These are phyloP conservation scores for Sclerotiophoma versabilis DNA, from an alignment of 2,329 filamentous ascomycete species.

Conservation along the genomic window DNA sequence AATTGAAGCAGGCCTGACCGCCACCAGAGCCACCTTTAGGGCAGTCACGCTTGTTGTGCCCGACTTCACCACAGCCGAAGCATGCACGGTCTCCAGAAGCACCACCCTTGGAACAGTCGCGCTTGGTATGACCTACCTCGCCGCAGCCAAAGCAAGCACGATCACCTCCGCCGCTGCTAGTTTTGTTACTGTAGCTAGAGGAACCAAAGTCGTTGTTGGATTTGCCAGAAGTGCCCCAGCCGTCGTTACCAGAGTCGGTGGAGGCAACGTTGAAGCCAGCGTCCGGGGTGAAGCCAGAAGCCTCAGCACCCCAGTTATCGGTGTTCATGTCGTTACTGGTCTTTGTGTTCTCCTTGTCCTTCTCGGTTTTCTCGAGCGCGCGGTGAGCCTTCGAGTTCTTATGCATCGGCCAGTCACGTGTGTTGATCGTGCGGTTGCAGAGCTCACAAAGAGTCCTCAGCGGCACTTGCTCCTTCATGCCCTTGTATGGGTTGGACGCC, in stretches of 20 bases:
- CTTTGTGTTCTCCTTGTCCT: constrained; percentile 28
- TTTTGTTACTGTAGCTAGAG: constrained; percentile 34
- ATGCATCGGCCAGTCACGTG: constrained; percentile 42
- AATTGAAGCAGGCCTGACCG: constrained; percentile 39
- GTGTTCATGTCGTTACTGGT: constrained; percentile 3
- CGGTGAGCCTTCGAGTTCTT: constrained; percentile 45
- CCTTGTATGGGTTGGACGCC: constrained; percentile 35
- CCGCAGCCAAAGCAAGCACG: constrained; percentile 38
- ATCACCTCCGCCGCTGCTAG: constrained; percentile 22
- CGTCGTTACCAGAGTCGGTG: constrained; percentile 54
- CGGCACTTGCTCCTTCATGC: constrained; percentile 28
- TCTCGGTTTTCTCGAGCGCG: constrained; percentile 26
- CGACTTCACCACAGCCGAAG: constrained; percentile 34
- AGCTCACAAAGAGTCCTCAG: constrained; percentile 37
- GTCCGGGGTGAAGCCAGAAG: constrained; percentile 11
- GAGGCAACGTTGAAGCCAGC: constrained; percentile 10
- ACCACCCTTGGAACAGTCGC: constrained; percentile 30
- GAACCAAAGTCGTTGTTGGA: neutral
- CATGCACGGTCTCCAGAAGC: constrained; percentile 26
- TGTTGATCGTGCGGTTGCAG: constrained; percentile 41
- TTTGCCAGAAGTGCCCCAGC: constrained; percentile 22
- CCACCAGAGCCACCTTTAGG: constrained; percentile 19
- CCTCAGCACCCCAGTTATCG: constrained; percentile 15
- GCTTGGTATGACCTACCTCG: constrained; percentile 33
- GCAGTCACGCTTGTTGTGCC: constrained; percentile 38